Conservation (phyloP, 306 rosid species). For the Castanea sativa region DNA sequence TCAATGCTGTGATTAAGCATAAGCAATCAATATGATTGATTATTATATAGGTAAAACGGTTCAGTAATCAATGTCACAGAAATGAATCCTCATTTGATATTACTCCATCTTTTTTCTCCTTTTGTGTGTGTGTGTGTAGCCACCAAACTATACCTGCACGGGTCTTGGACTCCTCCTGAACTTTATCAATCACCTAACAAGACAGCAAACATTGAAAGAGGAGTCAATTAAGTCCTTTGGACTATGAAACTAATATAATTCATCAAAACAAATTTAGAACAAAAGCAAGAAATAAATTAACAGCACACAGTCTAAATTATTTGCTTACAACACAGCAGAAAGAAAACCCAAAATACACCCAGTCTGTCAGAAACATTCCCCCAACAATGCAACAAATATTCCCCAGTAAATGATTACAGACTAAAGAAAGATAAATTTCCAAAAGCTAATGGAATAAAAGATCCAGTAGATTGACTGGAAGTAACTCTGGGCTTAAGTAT, state of each 20-base stretch:
- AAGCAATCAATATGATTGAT: too few species aligned
- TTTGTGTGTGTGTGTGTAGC: too few species aligned
- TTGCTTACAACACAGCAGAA: background rate
- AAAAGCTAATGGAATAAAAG: background rate
- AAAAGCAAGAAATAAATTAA: too few species aligned
- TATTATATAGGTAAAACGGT: too few species aligned
- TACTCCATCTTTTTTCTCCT: too few species aligned
- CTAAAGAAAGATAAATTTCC: background rate
- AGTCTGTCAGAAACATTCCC: background rate
- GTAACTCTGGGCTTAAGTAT: background rate
- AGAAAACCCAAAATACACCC: background rate
- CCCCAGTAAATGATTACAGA: background rate
- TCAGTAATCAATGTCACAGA: too few species aligned
- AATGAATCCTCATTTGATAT: too few species aligned
- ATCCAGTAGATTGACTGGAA: background rate
- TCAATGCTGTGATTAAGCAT: too few species aligned
- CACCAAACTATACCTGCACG: conserved; percentile 56
- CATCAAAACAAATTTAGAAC: background rate
- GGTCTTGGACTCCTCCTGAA: conserved; percentile 95
- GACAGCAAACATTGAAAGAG: conserved; percentile 20
- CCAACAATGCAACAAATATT: background rate
- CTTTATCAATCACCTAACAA: conserved; percentile 90
- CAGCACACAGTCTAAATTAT: too few species aligned
- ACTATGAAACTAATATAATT: background rate
- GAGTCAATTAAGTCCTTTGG: background rate